Evolutionary conservation across 345 rosid species (phyloP), one percentile per base, ranked within the genome.

Genomic region (Citrus mangshanensis): DNA sequence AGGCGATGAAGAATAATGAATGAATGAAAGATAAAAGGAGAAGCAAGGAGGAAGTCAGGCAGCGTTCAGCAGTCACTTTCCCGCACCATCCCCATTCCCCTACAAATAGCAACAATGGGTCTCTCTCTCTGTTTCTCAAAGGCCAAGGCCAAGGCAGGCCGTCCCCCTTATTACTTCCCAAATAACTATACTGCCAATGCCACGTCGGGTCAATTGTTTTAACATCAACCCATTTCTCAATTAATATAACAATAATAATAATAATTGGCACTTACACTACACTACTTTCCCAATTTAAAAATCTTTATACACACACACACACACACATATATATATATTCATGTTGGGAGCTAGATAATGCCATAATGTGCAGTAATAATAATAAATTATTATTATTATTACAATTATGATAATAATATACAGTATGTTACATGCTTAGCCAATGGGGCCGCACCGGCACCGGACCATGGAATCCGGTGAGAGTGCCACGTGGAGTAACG

Each of bases 61-160:
- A 46, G 51, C 18, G 51, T 13, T 46, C 80, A 79, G 61, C 63
- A 71, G 91, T 87, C 93, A 87, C 87, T 91, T 77, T 93, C 95
- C 81, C 79, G 66, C 74, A 69, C 76, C 51, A 64, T 79, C 49
- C 78, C 77, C 82, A 79, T 83, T 78, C 22, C 46, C 80, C 72
- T 67, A 21, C 77, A 69, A 61, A 66, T 83, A 78, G 40, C 35
- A 68, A 58, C 67, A 64, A 75, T 34, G 72, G 64, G 80, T 72
- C 76, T 37, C 55, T 13, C 25, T 37, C 55, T 13, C 18, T 42
- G 14, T 40, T 10, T 42, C 49, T 42, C 49, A 42, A 13, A 35
- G 37, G 37, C 37, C 37, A 35, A 9, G 40, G 40, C 40, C 38
- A 73, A 60, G 32, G 25, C 80, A 68, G 83, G 77, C 87, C 85